Conservation (phyloP, 2,329 filamentous ascomycete genomes). For the Diplodia seriata region DNA sequence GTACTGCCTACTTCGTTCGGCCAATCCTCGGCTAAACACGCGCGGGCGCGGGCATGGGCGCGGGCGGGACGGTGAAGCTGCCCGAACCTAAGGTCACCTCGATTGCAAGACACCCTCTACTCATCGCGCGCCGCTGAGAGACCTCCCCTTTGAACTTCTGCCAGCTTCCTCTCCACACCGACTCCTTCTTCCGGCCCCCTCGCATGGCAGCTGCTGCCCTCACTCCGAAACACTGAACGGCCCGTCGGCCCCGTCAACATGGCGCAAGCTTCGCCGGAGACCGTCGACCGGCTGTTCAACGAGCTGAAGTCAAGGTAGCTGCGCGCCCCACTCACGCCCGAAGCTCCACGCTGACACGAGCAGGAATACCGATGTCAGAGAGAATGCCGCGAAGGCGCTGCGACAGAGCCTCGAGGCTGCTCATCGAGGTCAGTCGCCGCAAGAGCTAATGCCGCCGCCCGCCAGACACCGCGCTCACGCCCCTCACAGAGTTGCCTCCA, state of each 20-base stretch:
- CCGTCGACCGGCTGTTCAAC: conserved; percentile 61
- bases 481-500: conserved; percentile 71
- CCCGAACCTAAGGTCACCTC: conserved; percentile 25
- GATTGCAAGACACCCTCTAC: conserved; percentile 18
- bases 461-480: conserved; percentile 36
- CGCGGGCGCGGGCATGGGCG: conserved; percentile 8
- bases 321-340: conserved; percentile 3
- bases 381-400: conserved; percentile 53
- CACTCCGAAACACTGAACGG: conserved; percentile 29
- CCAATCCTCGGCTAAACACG: not conserved
- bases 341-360: conserved; percentile 35
- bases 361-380: conserved; percentile 54
- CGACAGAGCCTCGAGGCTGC: conserved; percentile 53
- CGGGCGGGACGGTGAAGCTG: conserved; percentile 30
- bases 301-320: conserved; percentile 65
- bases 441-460: conserved; percentile 26
- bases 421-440: conserved; percentile 52
- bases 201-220: conserved; percentile 30
- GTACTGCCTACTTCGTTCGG: not conserved
- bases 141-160: conserved; percentile 11
- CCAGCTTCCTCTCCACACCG: not conserved
- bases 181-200: not conserved
- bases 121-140: conserved; percentile 20
- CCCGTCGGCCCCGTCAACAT: conserved; percentile 32
- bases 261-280: conserved; percentile 33